These are phyloP conservation scores for Euclidium syriacum DNA, from an alignment of 345 rosid genomes.

Conservation along the genomic window DNA sequence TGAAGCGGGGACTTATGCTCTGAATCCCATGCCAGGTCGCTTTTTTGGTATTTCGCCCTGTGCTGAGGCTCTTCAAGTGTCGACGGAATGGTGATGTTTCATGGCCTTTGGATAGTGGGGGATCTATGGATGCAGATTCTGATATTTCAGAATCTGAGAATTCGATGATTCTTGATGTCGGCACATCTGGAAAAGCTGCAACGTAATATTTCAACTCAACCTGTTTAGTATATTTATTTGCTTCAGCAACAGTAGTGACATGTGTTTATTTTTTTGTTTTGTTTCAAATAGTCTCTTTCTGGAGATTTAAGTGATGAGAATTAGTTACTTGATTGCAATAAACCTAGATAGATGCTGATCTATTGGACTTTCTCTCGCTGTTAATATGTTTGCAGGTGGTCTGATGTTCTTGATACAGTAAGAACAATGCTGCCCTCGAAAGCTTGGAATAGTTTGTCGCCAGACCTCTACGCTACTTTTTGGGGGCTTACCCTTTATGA, in stretches of 20 bases:
- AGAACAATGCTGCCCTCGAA: constrained; percentile 86
- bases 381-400: constrained; percentile 69
- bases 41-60: constrained; percentile 92
- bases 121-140: constrained; percentile 30
- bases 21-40: constrained; percentile 61
- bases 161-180: constrained; percentile 59
- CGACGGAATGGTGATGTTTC: constrained; percentile 55
- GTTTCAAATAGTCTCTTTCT: constrained; percentile 12
- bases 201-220: constrained; percentile 38
- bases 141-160: constrained; percentile 40
- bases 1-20: constrained; percentile 8
- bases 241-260: constrained; percentile 4
- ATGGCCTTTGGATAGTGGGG: constrained; percentile 84
- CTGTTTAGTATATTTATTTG: constrained; percentile 11
- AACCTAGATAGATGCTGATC: background rate
- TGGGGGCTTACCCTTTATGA: constrained; percentile 99
- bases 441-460: constrained; percentile 99
- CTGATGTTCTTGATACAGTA: constrained; percentile 80
- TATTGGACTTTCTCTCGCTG: background rate
- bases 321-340: background rate
- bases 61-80: constrained; percentile 92
- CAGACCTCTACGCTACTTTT: constrained; percentile 92
- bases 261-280: background rate
- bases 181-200: constrained; percentile 49
- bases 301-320: constrained; percentile 3